These are phyloP conservation scores for Thelonectria rubi DNA, from an alignment of 2,329 filamentous ascomycete genomes.

Conservation along the genomic window DNA sequence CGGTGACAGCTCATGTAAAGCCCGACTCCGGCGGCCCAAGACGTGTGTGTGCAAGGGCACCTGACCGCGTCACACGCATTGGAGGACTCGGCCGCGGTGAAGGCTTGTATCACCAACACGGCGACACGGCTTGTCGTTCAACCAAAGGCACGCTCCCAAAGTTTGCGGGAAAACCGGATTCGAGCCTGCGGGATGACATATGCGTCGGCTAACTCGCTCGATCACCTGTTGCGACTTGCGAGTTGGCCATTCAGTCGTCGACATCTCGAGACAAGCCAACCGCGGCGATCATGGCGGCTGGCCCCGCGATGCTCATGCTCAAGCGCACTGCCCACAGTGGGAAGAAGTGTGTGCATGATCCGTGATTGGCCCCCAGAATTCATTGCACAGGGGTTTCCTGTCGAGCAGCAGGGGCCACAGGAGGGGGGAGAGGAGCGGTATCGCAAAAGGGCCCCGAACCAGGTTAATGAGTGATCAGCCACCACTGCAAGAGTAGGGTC, in stretches of 20 bases:
- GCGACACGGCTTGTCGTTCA: neutral
- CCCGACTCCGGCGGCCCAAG: neutral
- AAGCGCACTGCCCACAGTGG: conserved; percentile 1
- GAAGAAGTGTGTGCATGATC: conserved; percentile 11
- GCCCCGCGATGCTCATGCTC: conserved; percentile 8
- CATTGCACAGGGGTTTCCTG: neutral
- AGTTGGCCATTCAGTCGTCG: neutral
- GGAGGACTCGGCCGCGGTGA: neutral
- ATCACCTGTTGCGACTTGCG: neutral
- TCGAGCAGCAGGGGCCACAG: neutral
- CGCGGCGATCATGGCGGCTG: neutral
- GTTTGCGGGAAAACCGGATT: conserved; percentile 3
- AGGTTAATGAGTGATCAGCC: conserved; percentile 9
- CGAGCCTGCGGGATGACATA: neutral
- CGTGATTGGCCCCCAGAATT: conserved; percentile 5
- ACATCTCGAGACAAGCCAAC: conserved; percentile 3
- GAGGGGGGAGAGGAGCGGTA: conserved; percentile 1
- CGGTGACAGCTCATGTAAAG: neutral
- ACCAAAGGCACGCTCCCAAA: neutral
- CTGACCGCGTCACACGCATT: neutral
- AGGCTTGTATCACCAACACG: conserved; percentile 5
- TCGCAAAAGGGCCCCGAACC: conserved; percentile 13
- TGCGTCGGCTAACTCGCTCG: neutral
- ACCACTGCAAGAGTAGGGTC: conserved; percentile 12
- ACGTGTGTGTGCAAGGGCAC: neutral